phyloP scores from a whole-genome alignment of 371 early-diverging fungal genomes.

The Apophysomyces sp. region DNA sequence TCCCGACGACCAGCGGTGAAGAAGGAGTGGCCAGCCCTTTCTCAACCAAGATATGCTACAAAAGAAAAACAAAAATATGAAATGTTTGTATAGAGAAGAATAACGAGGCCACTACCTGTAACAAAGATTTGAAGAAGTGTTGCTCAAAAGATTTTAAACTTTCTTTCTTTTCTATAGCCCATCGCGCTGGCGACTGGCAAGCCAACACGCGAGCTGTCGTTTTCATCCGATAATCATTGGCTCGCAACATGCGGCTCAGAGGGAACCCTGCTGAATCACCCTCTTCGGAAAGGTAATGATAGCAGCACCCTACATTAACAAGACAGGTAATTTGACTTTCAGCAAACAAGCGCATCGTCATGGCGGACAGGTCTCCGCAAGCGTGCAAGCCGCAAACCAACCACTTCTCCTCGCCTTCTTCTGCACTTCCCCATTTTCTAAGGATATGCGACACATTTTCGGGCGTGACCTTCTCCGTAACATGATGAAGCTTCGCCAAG shows the following conservation, averaged over 20 bases:
- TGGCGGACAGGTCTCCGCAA: conserved; percentile 79
- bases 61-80: neutral
- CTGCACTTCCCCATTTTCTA: conserved; percentile 26
- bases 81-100: neutral
- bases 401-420: conserved; percentile 45
- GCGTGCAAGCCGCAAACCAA: conserved; percentile 83
- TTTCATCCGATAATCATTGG: conserved; percentile 40
- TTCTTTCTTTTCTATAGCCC: conserved; percentile 56
- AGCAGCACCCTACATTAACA: conserved; percentile 86
- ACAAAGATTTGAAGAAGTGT: conserved; percentile 75
- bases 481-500: conserved; percentile 46
- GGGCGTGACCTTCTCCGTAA: conserved; percentile 56
- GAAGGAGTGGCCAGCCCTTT: conserved; percentile 49
- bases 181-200: conserved; percentile 82
- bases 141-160: conserved; percentile 62
- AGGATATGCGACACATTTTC: conserved; percentile 51
- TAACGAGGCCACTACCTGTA: no score
- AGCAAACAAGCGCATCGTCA: conserved; percentile 69
- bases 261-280: conserved; percentile 12
- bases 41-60: conserved; percentile 52
- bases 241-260: conserved; percentile 4
- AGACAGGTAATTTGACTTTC: conserved; percentile 63
- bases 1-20: conserved; percentile 57
- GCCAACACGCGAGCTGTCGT: conserved; percentile 78
- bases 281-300: conserved; percentile 67